A percentile compares a stretch with the other conserved stretches of the same genome.
These are phyloP conservation scores for Umbelopsis sp. DNA, from an alignment of 371 early-diverging fungal species.

Conservation along the genomic window DNA sequence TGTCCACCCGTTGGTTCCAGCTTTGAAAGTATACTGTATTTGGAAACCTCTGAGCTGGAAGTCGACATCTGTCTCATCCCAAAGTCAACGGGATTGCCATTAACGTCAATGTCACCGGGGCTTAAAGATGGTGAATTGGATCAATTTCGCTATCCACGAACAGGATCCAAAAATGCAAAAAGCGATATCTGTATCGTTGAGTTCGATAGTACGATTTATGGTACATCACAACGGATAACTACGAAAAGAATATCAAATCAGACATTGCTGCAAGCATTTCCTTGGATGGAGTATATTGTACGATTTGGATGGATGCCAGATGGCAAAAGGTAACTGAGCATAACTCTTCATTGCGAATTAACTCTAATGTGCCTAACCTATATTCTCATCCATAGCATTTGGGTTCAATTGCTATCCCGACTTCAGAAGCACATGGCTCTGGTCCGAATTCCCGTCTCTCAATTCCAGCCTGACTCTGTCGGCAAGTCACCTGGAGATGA, in stretches of 20 bases:
- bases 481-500: slow-evolving; percentile 24
- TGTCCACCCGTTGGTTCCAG: slow-evolving; percentile 32
- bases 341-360: neutral
- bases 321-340: slow-evolving; percentile 51
- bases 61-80: slow-evolving; percentile 63
- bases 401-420: slow-evolving; percentile 73
- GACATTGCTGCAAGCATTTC: slow-evolving; percentile 52
- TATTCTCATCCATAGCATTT: slow-evolving; percentile 44
- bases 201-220: slow-evolving; percentile 31
- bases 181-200: slow-evolving; percentile 66
- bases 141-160: slow-evolving; percentile 65
- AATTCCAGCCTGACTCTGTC: slow-evolving; percentile 16
- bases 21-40: slow-evolving; percentile 59
- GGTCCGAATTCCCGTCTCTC: slow-evolving; percentile 43
- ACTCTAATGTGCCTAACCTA: too few relatives aligned
- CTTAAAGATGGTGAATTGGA: slow-evolving; percentile 38
- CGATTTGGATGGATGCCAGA: slow-evolving; percentile 78
- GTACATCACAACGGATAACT: slow-evolving; percentile 18
- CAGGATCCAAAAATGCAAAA: slow-evolving; percentile 65
- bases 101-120: slow-evolving; percentile 6
- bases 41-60: slow-evolving; percentile 64
- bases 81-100: slow-evolving; percentile 44
- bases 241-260: slow-evolving; percentile 55
- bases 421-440: slow-evolving; percentile 62
- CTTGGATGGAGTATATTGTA: slow-evolving; percentile 81